Percentiles rank a stretch among this genome's conserved stretches.
Evolutionary conservation across 148 eudicot species (phyloP).

Genomic region (Beta vulgaris): DNA sequence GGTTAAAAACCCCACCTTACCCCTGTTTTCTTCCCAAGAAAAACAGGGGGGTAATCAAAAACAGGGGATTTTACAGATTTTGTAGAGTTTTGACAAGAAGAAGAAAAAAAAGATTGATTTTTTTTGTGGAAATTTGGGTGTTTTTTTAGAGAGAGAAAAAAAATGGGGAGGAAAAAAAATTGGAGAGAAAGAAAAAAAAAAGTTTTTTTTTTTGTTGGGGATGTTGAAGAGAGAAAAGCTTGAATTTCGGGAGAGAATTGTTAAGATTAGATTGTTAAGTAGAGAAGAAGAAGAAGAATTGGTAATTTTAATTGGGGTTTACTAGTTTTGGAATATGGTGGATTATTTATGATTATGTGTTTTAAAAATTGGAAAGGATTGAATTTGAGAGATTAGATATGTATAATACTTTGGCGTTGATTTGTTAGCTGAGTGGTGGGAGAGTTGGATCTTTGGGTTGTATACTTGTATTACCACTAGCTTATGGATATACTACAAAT

Average conservation of each 20-base stretch:
- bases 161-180: neutral
- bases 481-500: too few species aligned
- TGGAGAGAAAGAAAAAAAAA: neutral
- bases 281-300: constrained; percentile 2
- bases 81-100: neutral
- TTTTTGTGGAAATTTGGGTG: neutral
- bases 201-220: neutral
- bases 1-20: constrained; percentile 32
- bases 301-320: neutral
- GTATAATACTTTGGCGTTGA: neutral
- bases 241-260: constrained; percentile 20
- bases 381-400: neutral
- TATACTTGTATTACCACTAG: constrained; percentile 16
- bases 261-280: constrained; percentile 14
- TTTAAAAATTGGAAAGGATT: neutral
- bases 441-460: constrained; percentile 7
- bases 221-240: neutral
- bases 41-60: constrained; percentile 16
- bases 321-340: neutral
- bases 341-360: neutral
- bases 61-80: constrained; percentile 3
- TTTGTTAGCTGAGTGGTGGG: neutral
- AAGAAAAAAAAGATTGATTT: neutral
- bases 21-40: constrained; percentile 24
- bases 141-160: neutral